Percentiles rank a stretch among this genome's conserved stretches.
These are phyloP conservation scores for Capronia epimyces DNA, from an alignment of 2,329 filamentous ascomycete species.

Conservation along the genomic window DNA sequence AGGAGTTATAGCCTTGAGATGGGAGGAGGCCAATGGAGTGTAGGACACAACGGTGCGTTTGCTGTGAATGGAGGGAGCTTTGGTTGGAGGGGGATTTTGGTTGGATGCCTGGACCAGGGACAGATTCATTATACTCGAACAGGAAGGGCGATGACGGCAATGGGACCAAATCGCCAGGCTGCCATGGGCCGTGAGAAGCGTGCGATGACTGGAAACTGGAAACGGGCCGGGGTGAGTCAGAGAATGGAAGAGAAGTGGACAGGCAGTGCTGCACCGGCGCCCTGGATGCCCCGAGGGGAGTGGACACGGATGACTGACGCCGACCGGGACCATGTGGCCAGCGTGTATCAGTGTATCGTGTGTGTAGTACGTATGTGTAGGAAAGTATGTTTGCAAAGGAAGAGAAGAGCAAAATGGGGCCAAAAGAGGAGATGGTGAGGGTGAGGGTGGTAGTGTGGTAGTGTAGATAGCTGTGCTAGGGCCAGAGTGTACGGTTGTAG, in stretches of 20 bases:
- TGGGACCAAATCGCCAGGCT: conserved; percentile 23
- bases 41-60: conserved; percentile 13
- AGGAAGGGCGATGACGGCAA: background rate
- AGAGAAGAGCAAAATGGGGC: background rate
- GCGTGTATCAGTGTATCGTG: background rate
- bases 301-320: background rate
- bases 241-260: background rate
- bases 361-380: too few species aligned
- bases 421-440: background rate
- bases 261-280: background rate
- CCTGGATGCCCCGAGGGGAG: background rate
- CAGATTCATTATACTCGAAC: background rate
- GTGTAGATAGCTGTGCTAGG: background rate
- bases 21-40: conserved; percentile 16
- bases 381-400: too few species aligned
- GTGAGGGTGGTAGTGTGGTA: background rate
- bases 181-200: conserved; percentile 3
- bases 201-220: background rate
- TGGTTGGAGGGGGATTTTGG: conserved; percentile 16
- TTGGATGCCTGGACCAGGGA: conserved; percentile 19
- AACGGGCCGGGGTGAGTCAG: background rate
- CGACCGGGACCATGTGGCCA: background rate
- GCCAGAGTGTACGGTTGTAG: background rate
- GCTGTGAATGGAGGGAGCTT: conserved; percentile 9
- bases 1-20: conserved; percentile 23